Base-by-base conservation (phyloP, 2,329 filamentous ascomycete genomes). In the Clonostachys rhizophaga region DNA sequence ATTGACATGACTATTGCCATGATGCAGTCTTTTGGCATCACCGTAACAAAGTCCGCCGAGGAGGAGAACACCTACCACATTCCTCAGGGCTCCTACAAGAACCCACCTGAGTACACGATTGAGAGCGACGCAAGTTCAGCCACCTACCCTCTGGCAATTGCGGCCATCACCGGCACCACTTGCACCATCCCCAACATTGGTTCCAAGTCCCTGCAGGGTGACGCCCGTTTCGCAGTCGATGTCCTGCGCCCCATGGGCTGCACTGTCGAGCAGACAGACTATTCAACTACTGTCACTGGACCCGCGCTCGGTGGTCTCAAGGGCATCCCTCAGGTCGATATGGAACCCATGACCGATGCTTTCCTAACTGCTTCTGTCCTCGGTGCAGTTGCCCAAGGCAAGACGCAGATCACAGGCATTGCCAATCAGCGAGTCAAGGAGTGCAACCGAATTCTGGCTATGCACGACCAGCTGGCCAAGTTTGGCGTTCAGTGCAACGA, bases 311-410 rank as follows among this genome's bases (percentile, higher is more conserved):
- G 94, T 11, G 69, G 78, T 14, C 71, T 99, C 37, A 84, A 84
- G 56, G 86, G 89, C 1, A 72, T 99, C 12, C 71, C 83, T 16
- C 86, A 92, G 49, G 84, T 99, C 30, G 91, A 99, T 60, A 99
- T 99, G 94, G 94, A 97, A 65, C 88, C 92, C 2, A 99, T 99
- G 94, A 99, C 94, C 0, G 94, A 99, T 67, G 94, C 94, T 43
- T 99, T 99, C 75, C 76, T 99, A 45, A 96, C 91, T 5, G 94
- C 94, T 16, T 95, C 91, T 2, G 91, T 96, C 5, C 78, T 99
- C 42, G 94, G 91, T 24, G 94, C 94, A 35, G 89, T 96, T 40
- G 91, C 92, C 10, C 83, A 79, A 13, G 89, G 89, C 3, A 84
- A 83, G 44, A 99, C 94, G 0, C 83, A 82, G 47, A 97, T 99